Conservation (phyloP, 768 basidiomycete genomes). For the Boletus edulis region DNA sequence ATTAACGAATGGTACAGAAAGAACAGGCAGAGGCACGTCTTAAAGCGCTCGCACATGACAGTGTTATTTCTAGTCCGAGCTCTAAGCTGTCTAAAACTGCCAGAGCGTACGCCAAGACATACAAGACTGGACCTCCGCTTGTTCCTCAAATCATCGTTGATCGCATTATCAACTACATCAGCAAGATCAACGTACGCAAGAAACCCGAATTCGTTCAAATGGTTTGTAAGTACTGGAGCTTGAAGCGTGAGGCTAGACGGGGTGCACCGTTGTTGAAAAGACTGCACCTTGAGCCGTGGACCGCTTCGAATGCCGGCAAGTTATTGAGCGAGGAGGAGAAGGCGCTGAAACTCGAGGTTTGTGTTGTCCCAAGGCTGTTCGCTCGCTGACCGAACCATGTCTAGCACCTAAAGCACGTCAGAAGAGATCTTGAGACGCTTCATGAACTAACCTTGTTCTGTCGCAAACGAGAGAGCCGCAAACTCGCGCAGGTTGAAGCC, state of each 20-base stretch:
- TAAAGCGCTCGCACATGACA: slow-evolving; percentile 46
- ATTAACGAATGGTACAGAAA: slow-evolving; percentile 39
- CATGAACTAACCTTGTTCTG: slow-evolving; percentile 63
- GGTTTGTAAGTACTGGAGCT: slow-evolving; percentile 93
- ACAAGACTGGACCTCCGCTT: slow-evolving; percentile 89
- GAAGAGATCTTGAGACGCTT: slow-evolving; percentile 75
- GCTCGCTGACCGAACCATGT: slow-evolving; percentile 1
- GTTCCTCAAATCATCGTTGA: slow-evolving; percentile 85
- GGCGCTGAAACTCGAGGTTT: slow-evolving; percentile 74
- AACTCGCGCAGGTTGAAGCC: slow-evolving; percentile 64
- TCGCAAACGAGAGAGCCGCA: slow-evolving; percentile 78
- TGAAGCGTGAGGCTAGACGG: slow-evolving; percentile 90
- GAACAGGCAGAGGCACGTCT: slow-evolving; percentile 68
- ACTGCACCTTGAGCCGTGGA: slow-evolving; percentile 97
- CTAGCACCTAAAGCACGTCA: slow-evolving; percentile 58
- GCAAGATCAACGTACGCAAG: slow-evolving; percentile 67
- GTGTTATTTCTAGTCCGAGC: slow-evolving; percentile 38
- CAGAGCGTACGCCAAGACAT: slow-evolving; percentile 87
- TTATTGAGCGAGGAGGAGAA: slow-evolving; percentile 82
- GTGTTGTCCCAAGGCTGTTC: slow-evolving; percentile 20
- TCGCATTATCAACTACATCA: slow-evolving; percentile 72
- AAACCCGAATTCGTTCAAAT: slow-evolving; percentile 72
- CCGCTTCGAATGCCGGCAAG: slow-evolving; percentile 63
- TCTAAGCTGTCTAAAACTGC: slow-evolving; percentile 70
- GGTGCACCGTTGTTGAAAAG: slow-evolving; percentile 93